Evolutionary conservation across 495 filamentous ascomycete species (phyloP).

Genomic region (Podospora pseudopauciseta): DNA sequence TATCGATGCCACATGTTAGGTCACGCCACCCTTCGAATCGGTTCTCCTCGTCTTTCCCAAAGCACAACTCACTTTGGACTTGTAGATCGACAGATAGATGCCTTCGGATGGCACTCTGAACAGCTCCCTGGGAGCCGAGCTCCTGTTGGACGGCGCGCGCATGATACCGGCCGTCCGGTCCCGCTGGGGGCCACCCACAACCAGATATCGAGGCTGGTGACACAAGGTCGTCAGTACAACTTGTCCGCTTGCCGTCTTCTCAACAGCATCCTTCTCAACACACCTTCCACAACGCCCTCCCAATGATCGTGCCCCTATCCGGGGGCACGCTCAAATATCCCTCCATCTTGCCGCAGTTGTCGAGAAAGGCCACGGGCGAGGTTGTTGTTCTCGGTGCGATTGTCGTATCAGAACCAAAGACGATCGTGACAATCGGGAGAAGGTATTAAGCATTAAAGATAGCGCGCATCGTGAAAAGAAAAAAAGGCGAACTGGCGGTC

Average conservation of each 20-base stretch:
- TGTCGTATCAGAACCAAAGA: constrained; percentile 1
- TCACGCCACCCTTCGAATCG: background rate
- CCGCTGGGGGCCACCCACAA: constrained; percentile 35
- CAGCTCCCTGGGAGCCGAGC: constrained; percentile 28
- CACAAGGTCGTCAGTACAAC: constrained; percentile 8
- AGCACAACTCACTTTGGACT: constrained; percentile 45
- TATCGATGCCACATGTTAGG: constrained; percentile 17
- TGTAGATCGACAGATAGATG: constrained; percentile 53
- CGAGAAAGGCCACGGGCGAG: constrained; percentile 11
- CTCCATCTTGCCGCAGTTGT: constrained; percentile 42
- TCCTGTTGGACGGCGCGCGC: constrained; percentile 28
- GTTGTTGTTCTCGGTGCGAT: constrained; percentile 10
- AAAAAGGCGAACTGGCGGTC: constrained; percentile 3
- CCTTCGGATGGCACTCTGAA: constrained; percentile 31
- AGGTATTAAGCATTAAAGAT: constrained; percentile 23
- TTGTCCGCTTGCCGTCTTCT: background rate
- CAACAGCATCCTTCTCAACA: background rate
- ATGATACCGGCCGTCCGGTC: constrained; percentile 25
- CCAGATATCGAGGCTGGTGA: constrained; percentile 45
- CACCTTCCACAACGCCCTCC: constrained; percentile 57
- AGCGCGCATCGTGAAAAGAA: constrained; percentile 20
- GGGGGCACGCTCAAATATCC: constrained; percentile 53
- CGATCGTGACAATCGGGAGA: constrained; percentile 4
- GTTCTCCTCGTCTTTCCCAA: background rate
- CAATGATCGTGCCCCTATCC: constrained; percentile 54